phyloP scores from a whole-genome alignment of 2,329 filamentous ascomycete genomes.

The Aspergillus bombycis region DNA sequence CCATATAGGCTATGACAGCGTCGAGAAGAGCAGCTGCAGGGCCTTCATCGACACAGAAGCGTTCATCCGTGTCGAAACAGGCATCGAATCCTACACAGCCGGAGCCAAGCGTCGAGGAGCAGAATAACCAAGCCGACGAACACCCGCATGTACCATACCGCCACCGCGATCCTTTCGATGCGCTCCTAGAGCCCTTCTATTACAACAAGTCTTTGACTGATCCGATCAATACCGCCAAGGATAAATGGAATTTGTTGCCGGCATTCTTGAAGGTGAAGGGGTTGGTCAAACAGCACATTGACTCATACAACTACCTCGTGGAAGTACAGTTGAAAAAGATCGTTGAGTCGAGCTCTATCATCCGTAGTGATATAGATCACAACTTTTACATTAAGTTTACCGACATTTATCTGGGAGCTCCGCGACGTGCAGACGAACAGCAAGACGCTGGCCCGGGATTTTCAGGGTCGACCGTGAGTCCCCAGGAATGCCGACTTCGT shows the following conservation, averaged over 20 bases:
- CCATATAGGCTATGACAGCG: constrained; percentile 18
- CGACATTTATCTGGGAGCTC: constrained; percentile 83
- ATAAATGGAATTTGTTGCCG: constrained; percentile 96
- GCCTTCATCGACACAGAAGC: constrained; percentile 29
- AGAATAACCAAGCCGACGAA: constrained; percentile 22
- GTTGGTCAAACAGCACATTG: constrained; percentile 94
- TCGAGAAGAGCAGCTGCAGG: constrained; percentile 23
- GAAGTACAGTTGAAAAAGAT: constrained; percentile 97
- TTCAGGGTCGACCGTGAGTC: constrained; percentile 66
- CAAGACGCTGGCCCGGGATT: constrained; percentile 53
- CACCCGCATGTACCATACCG: constrained; percentile 28
- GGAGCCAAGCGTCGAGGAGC: constrained; percentile 20
- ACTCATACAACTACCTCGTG: constrained; percentile 98
- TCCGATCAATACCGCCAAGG: constrained; percentile 70
- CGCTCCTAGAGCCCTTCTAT: constrained; percentile 70
- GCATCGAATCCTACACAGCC: constrained; percentile 22
- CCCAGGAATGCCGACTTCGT: constrained; percentile 92
- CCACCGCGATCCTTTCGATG: constrained; percentile 56
- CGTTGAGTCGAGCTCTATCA: constrained; percentile 83
- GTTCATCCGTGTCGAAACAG: constrained; percentile 31
- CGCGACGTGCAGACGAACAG: constrained; percentile 76
- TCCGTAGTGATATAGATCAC: constrained; percentile 89
- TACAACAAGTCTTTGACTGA: constrained; percentile 69
- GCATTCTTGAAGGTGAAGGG: constrained; percentile 99
- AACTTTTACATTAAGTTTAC: constrained; percentile 92